Base-by-base conservation (phyloP, 352 stramenopile species). In the Sclerospora graminicola region DNA sequence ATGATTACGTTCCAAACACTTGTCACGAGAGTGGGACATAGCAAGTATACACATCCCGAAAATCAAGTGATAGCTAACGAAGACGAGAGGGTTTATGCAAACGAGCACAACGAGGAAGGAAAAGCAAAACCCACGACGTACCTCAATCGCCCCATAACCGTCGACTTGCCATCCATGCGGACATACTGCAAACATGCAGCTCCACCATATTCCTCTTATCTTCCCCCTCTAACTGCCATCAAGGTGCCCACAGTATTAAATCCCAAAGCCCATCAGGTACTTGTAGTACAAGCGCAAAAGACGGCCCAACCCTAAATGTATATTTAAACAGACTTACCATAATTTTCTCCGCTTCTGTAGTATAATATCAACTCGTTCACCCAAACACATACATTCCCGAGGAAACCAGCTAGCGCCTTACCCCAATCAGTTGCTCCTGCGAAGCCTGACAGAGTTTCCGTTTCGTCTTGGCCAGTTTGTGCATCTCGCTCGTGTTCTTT, bases 401-500 rank as follows among this genome's bases (percentile, higher is more conserved):
- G 26, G 14, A 34, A 31, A 30, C 28, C 39, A 4, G 38, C 41
- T 58, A 65, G 14, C 57, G 56, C 16, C 64, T 66, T 7, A 67
- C 60, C 5, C 56, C 52, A 28, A 65, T 21, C 15, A 87, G 60
- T 33, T 87, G 75, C 53, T 83, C 51, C 30, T 81, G 67, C 20
- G 63, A 79, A 0, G 59, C 57, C 40, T 89, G 71, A 18, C 73
- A 82, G 10, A 84, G 59, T 42, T 83, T 74, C 8, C 79, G 73
- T 38, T 75, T 74, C 26, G 69, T 71, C 41, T 77, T 76, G 8
- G 73, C 70, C 11, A 91, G 62, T 33, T 75, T 82, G 54, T 74
- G 60, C 68, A 91, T 84, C 52, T 91, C 79, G 30, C 54, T 63
- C 16, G 69, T 60, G 41, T 84, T 86, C 20, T 78, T 70, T 24